A percentile compares a stretch with the other conserved stretches of the same genome.
Conservation (phyloP, 176 grass and related monocot genomes). For the Carex scoparia region DNA sequence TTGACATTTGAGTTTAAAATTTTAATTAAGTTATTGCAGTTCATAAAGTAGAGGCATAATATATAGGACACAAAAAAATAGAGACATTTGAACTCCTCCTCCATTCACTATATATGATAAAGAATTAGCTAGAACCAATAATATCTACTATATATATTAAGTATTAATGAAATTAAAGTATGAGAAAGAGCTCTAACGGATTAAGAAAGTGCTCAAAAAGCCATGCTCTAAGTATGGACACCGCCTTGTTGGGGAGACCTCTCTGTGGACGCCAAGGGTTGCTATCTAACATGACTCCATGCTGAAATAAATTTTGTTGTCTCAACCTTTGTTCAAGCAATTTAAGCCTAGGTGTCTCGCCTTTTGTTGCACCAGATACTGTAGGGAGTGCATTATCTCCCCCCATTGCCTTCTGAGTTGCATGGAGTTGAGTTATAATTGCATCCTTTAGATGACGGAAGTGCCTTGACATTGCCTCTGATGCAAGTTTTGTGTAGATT, state of each 20-base stretch:
- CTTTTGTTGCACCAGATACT: conserved; percentile 32
- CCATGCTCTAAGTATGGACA: conserved; percentile 73
- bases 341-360: conserved; percentile 55
- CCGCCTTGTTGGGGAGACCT: conserved; percentile 55
- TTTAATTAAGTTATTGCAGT: too few species aligned
- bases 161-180: background rate
- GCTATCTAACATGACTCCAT: conserved; percentile 32
- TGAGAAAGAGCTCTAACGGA: conserved; percentile 39
- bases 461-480: conserved; percentile 72
- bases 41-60: too few species aligned
- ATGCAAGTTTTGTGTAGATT: conserved; percentile 55
- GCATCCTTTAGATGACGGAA: conserved; percentile 59
- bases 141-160: background rate
- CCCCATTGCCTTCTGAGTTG: conserved; percentile 33
- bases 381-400: background rate
- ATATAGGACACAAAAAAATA: too few species aligned
- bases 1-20: too few species aligned
- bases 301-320: conserved; percentile 51
- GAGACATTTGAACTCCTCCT: too few species aligned
- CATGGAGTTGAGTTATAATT: conserved; percentile 30
- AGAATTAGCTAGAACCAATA: background rate
- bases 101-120: too few species aligned
- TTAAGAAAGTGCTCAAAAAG: conserved; percentile 94
- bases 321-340: conserved; percentile 51
- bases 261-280: conserved; percentile 68